Base-by-base conservation (phyloP, 2,329 filamentous ascomycete genomes). In the Sporothrix phasma region DNA sequence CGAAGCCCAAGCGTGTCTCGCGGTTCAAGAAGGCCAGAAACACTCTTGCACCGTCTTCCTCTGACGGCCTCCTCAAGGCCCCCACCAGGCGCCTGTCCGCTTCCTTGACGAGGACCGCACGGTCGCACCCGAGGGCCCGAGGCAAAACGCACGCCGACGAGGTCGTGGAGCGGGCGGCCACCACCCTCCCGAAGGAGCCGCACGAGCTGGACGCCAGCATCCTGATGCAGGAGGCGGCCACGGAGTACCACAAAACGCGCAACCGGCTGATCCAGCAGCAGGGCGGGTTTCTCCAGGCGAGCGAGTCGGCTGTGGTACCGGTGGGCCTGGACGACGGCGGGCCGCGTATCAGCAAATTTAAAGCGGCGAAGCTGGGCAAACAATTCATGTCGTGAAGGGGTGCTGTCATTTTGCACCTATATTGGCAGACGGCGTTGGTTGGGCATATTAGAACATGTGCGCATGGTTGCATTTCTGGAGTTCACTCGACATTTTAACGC, bases 181-280 rank as follows among this genome's bases (percentile, higher is more conserved):
- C 75, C 2, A 64, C 69, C 1, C 68, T 68, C 29, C 68, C 72
- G 7, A 71, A 67, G 47, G 74, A 76, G 66, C 84, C 84, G 0
- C 84, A 89, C 68, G 87, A 89, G 68, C 79, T 93, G 45, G 88
- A 96, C 69, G 84, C 88, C 5, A 80, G 85, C 22, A 77, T 92
- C 34, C 79, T 93, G 60, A 83, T 88, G 62, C 86, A 89, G 67
- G 88, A 96, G 73, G 86, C 96, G 15, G 87, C 89, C 7, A 84
- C 85, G 43, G 89, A 95, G 72, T 96, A 96, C 74, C 88, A 96
- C 73, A 86, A 84, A 51, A 80, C 90, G 74, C 88, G 93, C 22
- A 96, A 92, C 72, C 84, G 84, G 70, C 87, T 95, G 75, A 92
- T 97, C 62, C 85, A 91, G 69, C 83, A 86, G 69, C 85, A 94